Conservation (phyloP, 2,329 filamentous ascomycete genomes). For the Zymoseptoria pseudotritici region DNA sequence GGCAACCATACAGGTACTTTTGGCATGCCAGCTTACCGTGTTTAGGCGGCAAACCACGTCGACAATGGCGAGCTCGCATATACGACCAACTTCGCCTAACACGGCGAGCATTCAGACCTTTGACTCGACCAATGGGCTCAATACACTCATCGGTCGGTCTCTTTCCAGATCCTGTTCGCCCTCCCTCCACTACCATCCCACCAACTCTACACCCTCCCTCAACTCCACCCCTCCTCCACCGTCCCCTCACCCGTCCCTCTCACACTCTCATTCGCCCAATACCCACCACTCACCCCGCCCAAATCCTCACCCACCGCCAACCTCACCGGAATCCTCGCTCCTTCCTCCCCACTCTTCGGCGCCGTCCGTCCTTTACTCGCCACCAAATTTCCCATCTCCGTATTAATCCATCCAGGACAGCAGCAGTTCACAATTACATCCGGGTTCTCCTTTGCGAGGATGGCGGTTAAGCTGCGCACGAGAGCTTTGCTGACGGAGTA, state of each 20-base stretch:
- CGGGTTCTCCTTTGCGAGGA: conserved; percentile 26
- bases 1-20: too few species aligned
- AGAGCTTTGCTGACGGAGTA: conserved; percentile 32
- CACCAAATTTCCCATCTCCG: conserved; percentile 30
- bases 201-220: background rate
- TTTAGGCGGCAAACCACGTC: too few species aligned
- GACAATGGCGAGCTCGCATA: too few species aligned
- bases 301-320: conserved; percentile 30
- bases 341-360: conserved; percentile 31
- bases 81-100: too few species aligned
- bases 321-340: conserved; percentile 29
- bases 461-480: conserved; percentile 27
- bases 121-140: too few species aligned
- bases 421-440: conserved; percentile 30
- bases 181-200: background rate
- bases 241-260: conserved; percentile 24
- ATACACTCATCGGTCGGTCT: too few species aligned
- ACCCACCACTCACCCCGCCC: conserved; percentile 27
- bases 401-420: conserved; percentile 33
- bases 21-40: too few species aligned
- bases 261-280: conserved; percentile 32
- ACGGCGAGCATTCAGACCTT: too few species aligned
- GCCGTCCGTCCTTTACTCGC: conserved; percentile 18
- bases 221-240: conserved; percentile 26
- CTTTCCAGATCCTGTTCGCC: background rate